phyloP scores from a whole-genome alignment of 169 alveolate species.

The Plasmodium coatneyi region DNA sequence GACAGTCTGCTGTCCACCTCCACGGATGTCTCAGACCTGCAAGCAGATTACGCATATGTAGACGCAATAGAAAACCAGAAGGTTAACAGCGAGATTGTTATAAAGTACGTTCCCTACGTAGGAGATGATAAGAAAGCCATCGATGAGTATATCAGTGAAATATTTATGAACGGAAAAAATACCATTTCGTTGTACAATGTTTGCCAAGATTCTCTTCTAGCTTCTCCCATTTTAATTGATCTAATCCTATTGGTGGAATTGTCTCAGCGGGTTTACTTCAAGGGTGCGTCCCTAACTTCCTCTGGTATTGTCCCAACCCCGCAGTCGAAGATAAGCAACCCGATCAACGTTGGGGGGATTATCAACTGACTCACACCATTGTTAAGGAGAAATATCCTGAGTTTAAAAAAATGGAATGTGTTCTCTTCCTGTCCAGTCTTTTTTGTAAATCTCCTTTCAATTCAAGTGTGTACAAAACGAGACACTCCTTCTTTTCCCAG shows the following conservation, averaged over 20 bases:
- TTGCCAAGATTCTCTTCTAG: constrained; percentile 93
- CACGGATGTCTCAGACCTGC: constrained; percentile 1
- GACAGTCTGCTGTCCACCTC: constrained; percentile 13
- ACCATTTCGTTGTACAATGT: constrained; percentile 90
- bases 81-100: constrained; percentile 84
- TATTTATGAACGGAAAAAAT: constrained; percentile 91
- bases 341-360: constrained; percentile 31
- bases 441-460: constrained; percentile 70
- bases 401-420: constrained; percentile 29
- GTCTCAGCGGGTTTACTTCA: constrained; percentile 43
- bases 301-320: not conserved
- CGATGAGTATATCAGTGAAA: constrained; percentile 91
- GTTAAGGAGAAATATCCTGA: not conserved
- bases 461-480: constrained; percentile 57
- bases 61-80: constrained; percentile 61
- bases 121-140: constrained; percentile 94
- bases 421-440: constrained; percentile 37
- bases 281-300: not conserved
- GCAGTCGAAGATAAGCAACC: not conserved
- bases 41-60: constrained; percentile 12
- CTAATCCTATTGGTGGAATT: constrained; percentile 89
- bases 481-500: constrained; percentile 70
- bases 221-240: constrained; percentile 92
- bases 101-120: constrained; percentile 92
- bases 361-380: constrained; percentile 11